Base-by-base conservation (phyloP, 108 stramenopile genomes). In the Skeletonema costatum region DNA sequence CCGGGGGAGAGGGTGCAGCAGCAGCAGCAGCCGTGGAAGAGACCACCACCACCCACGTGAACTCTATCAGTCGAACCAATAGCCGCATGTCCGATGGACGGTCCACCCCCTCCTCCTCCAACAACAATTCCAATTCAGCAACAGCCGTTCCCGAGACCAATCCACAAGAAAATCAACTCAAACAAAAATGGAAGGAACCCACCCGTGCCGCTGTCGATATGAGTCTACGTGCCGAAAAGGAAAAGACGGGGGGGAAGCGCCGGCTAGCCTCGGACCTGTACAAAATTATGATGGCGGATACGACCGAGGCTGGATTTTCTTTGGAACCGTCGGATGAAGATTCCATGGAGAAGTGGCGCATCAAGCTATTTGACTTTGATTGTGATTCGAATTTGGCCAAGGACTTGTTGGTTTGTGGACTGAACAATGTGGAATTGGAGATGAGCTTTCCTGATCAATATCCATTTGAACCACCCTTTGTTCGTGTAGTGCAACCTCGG, bases 391-490 rank as follows among this genome's bases (percentile, higher is more conserved):
- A 95, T 68, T 73, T 95, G 14, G 86, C 87, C 46, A 92, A 92
- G 79, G 94, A 95, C 68, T 83, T 95, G 82, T 16, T 87, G 19
- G 90, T 93, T 10, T 68, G 87, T 64, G 87, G 87, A 5, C 42
- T 93, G 39, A 90, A 96, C 44, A 85, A 92, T 62, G 84, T 97
- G 38, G 92, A 95, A 62, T 77, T 97, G 78, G 92, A 94, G 69
- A 97, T 97, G 96, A 85, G 68, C 44, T 97, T 97, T 77, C 94
- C 94, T 14, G 96, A 96, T 64, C 92, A 95, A 60, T 97, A 97
- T 82, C 96, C 96, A 12, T 97, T 95, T 77, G 91, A 90, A 63
- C 96, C 96, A 1, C 96, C 96, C 10, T 97, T 96, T 84, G 94
- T 94, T 0, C 80, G 94, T 14, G 93, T 97, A 19, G 92, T 93